Evolutionary conservation across 495 filamentous ascomycete species (phyloP), one percentile per base, ranked within the genome.

Genomic region (Elasticomyces elasticus): DNA sequence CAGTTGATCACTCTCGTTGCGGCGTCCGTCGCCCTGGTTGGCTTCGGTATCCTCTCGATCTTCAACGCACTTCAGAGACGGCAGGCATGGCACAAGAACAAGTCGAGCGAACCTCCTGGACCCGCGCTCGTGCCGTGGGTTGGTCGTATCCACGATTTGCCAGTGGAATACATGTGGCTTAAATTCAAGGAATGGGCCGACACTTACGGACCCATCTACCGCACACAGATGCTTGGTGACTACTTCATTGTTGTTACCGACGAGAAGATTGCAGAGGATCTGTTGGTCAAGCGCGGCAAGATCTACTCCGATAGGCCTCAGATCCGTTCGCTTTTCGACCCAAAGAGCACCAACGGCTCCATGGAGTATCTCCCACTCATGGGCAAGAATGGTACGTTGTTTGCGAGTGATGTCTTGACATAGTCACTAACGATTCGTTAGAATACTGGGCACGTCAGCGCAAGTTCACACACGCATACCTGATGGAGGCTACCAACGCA

Each of bases 231-330:
- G 51, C 82, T 81, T 0, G 73, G 79, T 2, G 71, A 74, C 22
- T 77, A 79, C 7, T 84, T 80, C 38, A 76, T 85, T 52, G 69
- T 84, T 41, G 70, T 84, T 35, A 79, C 76, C 0, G 81, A 82
- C 24, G 78, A 79, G 1, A 72, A 79, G 24, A 72, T 81, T 19
- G 79, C 80, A n/a, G 75, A 71, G 47, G 77, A 79, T 27, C 62
- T 80, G 40, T 65, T 80, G 57, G 76, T 79, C 50, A 77, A 75
- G 58, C 65, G 75, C 23, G 73, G 70, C 30, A 71, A 66, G 31
- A 78, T 74, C 54, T 79, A 76, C 62, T 55, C 56, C 19, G 56
- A 59, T 33, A 15, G 65, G 12, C 65, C 65, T 1, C 35, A 53
- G 35, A 63, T 67, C 22, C 63, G 63, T 22, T 67, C 65, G n/a